Conservation (phyloP, 2,329 filamentous ascomycete species). For the Sarocladiaceae sp. region DNA sequence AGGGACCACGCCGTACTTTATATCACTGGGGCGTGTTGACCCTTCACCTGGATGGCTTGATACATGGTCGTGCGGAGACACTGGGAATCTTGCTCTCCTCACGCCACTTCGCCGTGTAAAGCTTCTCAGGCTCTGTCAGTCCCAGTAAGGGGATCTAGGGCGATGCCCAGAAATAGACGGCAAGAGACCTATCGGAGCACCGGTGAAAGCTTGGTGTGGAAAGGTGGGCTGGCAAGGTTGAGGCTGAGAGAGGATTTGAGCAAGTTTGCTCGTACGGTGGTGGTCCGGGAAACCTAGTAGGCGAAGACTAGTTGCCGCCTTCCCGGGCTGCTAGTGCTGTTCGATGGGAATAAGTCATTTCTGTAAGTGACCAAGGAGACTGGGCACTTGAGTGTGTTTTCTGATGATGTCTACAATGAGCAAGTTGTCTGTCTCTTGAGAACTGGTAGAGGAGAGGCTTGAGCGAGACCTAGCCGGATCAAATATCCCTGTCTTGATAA, state of each 20-base stretch:
- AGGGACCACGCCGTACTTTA: not conserved
- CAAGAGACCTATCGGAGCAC: no score
- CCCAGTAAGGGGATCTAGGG: not conserved
- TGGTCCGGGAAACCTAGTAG: not conserved
- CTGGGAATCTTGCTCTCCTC: not conserved
- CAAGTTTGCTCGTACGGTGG: constrained; percentile 17
- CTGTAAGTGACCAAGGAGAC: no score
- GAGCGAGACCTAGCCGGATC: no score
- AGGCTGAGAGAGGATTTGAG: constrained; percentile 17
- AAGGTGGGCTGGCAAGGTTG: not conserved
- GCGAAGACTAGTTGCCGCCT: no score
- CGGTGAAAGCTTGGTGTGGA: no score
- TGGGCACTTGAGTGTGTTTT: no score
- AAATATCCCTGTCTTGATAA: no score
- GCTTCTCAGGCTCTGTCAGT: not conserved
- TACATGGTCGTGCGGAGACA: not conserved
- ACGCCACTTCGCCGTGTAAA: not conserved
- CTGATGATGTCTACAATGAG: no score
- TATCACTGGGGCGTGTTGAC: not conserved
- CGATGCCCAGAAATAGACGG: not conserved
- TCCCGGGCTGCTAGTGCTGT: no score
- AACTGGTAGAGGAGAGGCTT: no score
- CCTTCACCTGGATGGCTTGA: not conserved
- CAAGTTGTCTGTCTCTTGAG: no score
- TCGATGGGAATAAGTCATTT: no score